phyloP scores from a whole-genome alignment of 1,139 yeast genomes.

The Pichia sp. region DNA sequence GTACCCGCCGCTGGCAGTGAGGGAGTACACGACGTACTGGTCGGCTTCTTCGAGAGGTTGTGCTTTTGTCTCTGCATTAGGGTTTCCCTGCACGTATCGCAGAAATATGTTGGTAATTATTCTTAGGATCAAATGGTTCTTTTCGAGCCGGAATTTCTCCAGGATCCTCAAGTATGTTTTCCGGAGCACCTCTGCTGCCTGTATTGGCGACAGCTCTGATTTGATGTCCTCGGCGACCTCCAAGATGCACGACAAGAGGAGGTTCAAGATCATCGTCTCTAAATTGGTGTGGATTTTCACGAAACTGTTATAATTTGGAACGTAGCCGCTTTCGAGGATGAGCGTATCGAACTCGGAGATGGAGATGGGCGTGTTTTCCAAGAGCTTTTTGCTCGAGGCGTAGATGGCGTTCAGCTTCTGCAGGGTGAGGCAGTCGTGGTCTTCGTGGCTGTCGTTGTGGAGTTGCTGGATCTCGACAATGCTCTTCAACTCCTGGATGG shows the following conservation, averaged over 20 bases:
- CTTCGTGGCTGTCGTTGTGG: background rate
- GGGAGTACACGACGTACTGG: constrained; percentile 21
- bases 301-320: constrained; percentile 7
- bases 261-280: constrained; percentile 1
- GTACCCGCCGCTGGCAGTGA: background rate
- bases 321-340: background rate
- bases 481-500: background rate
- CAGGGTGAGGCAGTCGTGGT: background rate
- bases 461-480: background rate
- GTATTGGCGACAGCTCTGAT: background rate
- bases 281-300: background rate
- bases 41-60: constrained; percentile 2
- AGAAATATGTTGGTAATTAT: constrained; percentile 1
- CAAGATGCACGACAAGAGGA: background rate
- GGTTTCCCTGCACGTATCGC: background rate
- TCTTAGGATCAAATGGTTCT: constrained; percentile 5
- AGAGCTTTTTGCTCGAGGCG: background rate
- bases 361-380: constrained; percentile 6
- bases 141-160: background rate
- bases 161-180: background rate
- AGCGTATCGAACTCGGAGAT: constrained; percentile 8
- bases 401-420: background rate
- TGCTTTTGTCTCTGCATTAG: background rate
- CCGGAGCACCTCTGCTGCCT: background rate
- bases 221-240: background rate